Evolutionary conservation across 176 grass and related monocot genomes (phyloP).

Genomic region (Avena eriantha): DNA sequence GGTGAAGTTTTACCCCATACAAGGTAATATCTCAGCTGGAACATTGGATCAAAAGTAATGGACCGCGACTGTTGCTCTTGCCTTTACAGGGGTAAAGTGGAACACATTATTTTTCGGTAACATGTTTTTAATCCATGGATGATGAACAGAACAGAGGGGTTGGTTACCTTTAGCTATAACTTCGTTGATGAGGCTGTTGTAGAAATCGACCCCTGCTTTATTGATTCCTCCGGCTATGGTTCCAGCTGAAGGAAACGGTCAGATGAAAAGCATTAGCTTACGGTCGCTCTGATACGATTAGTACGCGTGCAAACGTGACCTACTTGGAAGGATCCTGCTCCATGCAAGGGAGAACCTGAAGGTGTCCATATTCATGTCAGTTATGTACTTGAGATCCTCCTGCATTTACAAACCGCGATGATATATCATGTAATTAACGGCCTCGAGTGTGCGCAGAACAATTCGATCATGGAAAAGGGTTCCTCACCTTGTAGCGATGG

Average conservation of each 20-base stretch:
- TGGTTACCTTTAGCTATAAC: slow-evolving; percentile 51
- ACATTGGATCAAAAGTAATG: too few relatives aligned
- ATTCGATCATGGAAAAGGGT: neutral
- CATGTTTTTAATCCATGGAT: neutral
- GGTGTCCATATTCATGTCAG: slow-evolving; percentile 61
- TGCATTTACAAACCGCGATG: neutral
- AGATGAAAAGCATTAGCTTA: too few relatives aligned
- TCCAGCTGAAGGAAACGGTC: slow-evolving; percentile 43
- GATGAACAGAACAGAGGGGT: too few relatives aligned
- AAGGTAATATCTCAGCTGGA: too few relatives aligned
- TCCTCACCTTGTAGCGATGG: slow-evolving; percentile 64
- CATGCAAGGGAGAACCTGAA: slow-evolving; percentile 70
- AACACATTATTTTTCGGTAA: too few relatives aligned
- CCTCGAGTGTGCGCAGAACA: too few relatives aligned
- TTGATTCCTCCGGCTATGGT: slow-evolving; percentile 58
- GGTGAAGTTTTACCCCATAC: too few relatives aligned
- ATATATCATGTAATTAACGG: too few relatives aligned
- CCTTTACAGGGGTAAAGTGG: too few relatives aligned
- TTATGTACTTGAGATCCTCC: slow-evolving; percentile 58
- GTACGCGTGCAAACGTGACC: too few relatives aligned
- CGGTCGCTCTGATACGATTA: too few relatives aligned
- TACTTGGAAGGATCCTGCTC: slow-evolving; percentile 68
- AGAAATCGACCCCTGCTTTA: slow-evolving; percentile 60
- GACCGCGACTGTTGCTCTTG: too few relatives aligned
- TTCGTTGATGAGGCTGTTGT: slow-evolving; percentile 70